Conservation (phyloP, 495 filamentous ascomycete genomes). For the Extremus antarcticus region DNA sequence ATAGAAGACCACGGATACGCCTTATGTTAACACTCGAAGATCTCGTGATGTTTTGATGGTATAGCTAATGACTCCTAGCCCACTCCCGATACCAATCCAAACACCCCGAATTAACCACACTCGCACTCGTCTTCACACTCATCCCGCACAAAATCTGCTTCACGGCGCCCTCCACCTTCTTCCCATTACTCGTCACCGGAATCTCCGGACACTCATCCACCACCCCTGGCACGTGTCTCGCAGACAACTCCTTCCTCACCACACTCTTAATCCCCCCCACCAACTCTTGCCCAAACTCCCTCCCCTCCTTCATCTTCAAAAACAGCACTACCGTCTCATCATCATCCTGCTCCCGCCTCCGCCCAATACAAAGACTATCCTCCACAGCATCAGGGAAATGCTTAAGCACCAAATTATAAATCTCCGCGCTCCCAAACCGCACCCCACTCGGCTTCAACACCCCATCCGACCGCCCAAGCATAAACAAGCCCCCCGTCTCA, state of each 20-base stretch:
- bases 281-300: conserved; percentile 41
- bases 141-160: conserved; percentile 89
- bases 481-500: conserved; percentile 62
- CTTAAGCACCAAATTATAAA: conserved; percentile 79
- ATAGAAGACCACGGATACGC: no score
- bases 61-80: conserved; percentile 31
- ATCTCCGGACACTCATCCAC: conserved; percentile 71
- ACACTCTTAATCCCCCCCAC: conserved; percentile 47
- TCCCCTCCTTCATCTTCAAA: conserved; percentile 55
- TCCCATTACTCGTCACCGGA: conserved; percentile 81
- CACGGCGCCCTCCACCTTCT: conserved; percentile 88
- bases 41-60: no score
- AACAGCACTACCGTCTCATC: conserved; percentile 86
- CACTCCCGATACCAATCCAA: conserved; percentile 76
- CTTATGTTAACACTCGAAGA: no score
- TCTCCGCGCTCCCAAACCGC: conserved; percentile 71
- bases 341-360: conserved; percentile 55
- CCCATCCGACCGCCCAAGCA: conserved; percentile 73
- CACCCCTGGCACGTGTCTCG: conserved; percentile 75
- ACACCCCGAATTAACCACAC: conserved; percentile 73
- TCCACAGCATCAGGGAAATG: conserved; percentile 68
- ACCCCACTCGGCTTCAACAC: conserved; percentile 71
- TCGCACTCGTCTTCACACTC: conserved; percentile 73
- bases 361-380: conserved; percentile 76
- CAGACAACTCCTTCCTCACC: conserved; percentile 65